phyloP scores from a whole-genome alignment of 257 asterid species.

The Solanum peruvianum region DNA sequence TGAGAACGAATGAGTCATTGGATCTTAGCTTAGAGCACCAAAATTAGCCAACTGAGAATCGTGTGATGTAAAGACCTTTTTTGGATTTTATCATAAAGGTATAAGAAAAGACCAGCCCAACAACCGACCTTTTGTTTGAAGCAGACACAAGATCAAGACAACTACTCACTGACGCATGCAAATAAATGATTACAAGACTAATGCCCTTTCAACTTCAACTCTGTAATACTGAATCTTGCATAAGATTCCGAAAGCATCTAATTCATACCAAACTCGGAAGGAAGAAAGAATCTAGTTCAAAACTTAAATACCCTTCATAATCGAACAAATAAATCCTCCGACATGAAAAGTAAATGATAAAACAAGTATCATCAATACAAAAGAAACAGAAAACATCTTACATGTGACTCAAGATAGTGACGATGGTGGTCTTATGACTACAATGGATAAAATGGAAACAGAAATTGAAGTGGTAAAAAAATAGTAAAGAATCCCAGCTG shows the following conservation, averaged over 20 bases:
- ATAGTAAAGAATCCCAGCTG: constrained; percentile 22
- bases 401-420: constrained; percentile 9
- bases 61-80: neutral
- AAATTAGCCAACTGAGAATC: neutral
- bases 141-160: neutral
- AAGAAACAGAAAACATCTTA: constrained; percentile 18
- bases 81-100: neutral
- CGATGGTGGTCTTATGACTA: constrained; percentile 19
- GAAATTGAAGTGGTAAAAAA: constrained; percentile 22
- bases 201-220: neutral
- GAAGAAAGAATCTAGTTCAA: neutral
- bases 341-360: constrained; percentile 3
- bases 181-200: neutral
- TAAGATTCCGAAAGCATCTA: neutral
- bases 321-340: neutral
- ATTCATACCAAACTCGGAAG: neutral
- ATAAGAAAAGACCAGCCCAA: neutral
- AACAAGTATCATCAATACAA: constrained; percentile 26
- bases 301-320: neutral
- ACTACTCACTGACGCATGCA: neutral
- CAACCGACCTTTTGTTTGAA: neutral
- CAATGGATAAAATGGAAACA: constrained; percentile 16
- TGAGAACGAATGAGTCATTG: neutral
- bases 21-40: neutral
- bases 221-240: neutral